Base-by-base conservation (phyloP, 1,139 yeast genomes). In the Protomyces pachydermus region DNA sequence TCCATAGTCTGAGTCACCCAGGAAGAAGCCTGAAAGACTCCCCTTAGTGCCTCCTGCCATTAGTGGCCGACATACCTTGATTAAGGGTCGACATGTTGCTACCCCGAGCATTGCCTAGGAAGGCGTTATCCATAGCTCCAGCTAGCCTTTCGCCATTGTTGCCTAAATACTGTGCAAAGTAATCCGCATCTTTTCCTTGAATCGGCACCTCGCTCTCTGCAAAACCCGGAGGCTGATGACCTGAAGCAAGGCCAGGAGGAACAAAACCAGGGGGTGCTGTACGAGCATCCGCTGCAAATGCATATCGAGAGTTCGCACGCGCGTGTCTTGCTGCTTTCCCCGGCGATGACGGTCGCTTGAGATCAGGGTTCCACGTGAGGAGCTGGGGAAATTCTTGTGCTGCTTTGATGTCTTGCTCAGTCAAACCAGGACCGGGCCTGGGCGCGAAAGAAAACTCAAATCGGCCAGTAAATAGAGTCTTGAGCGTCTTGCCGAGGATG, bases 231-330 rank as follows among this genome's bases (percentile, higher is more conserved):
- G 62, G 62, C 34, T 58, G 62, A 4, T 51, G 20, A 28, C 56
- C 56, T 25, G 56, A 51, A 6, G 62, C 62, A 14, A 58, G 35
- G 1, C 62, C 62, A n/a, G 62, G 62, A 3, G 62, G 62, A 6
- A 58, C 56, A 34, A 58, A 58, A 14, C 62, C 62, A 4, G 62
- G 62, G 2, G 62, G 62, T 10, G 62, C 56, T 32, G 62, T 28
- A 34, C 51, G 51, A 34, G 56, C 46, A 16, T 58, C 62, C 18
- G 53, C 52, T 1, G 56, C 62, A 34, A 58, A 58, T 3, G 62
- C 62, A 37, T 58, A 58, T 18, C 62, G 51, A 16, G 62, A 58
- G n/a, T 55, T 55, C 25, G 52, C 54, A 51, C 62, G 45, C 3
- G 56, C 56, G 45, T 58, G 62, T 23, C 35, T 28, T 14, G 25